phyloP scores from a whole-genome alignment of 176 grass and related monocot species.

The Lolium perenne region DNA sequence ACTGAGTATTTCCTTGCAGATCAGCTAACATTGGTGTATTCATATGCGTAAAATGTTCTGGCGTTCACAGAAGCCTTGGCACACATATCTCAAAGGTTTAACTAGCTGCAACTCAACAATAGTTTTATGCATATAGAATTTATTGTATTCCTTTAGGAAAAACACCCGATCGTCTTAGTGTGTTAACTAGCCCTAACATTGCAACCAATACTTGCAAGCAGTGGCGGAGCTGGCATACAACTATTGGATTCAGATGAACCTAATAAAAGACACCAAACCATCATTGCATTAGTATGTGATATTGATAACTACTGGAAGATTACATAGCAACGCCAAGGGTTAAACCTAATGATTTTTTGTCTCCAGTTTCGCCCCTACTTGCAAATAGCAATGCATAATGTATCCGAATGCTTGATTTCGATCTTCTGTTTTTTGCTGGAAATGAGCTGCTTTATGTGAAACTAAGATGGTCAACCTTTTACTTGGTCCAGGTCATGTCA shows the following conservation, averaged over 20 bases:
- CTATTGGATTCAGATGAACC: too few species aligned
- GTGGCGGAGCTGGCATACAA: too few species aligned
- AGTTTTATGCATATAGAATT: conserved; percentile 1
- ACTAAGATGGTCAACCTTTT: neutral
- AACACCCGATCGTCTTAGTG: neutral
- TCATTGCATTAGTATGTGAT: too few species aligned
- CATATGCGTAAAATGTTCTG: conserved; percentile 80
- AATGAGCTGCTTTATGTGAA: neutral
- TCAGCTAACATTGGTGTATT: conserved; percentile 77
- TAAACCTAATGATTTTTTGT: too few species aligned
- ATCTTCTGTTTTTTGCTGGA: neutral
- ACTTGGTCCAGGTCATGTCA: conserved; percentile 61
- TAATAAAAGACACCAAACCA: too few species aligned
- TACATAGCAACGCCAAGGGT: too few species aligned
- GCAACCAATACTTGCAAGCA: neutral
- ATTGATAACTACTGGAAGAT: too few species aligned
- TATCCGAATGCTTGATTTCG: neutral
- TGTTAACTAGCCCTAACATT: neutral
- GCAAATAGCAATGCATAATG: neutral
- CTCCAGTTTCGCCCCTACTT: neutral
- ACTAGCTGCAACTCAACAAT: conserved; percentile 20
- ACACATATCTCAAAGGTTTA: conserved; percentile 80
- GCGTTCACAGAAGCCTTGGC: conserved; percentile 79
- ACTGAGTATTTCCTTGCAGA: conserved; percentile 43
- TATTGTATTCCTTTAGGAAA: neutral